Base-by-base conservation (phyloP, 1,284 basidiomycete species). In the Malassezia nana region DNA sequence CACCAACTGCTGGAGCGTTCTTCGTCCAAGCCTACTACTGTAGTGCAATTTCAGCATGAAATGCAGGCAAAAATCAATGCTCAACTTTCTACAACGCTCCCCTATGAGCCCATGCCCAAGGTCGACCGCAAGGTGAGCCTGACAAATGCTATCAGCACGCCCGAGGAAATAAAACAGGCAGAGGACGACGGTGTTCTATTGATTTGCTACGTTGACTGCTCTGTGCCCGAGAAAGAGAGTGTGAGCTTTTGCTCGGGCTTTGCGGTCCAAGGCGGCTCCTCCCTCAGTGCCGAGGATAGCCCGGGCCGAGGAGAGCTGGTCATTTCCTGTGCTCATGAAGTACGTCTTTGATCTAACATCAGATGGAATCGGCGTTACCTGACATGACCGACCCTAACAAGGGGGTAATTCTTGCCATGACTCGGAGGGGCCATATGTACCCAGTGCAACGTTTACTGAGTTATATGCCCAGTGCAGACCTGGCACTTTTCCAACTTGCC, bases 281-380 rank as follows among this genome's bases (percentile, higher is more conserved):
- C 69, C 15, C 50, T 67, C 6, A 44, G 54, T n/a, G 31, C 35
- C 2, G 53, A 54, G 10, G 63, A 63, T 32, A 69, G 65, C 4
- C 72, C 67, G 3, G 76, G 78, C 24, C 57, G 50, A 12, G 69
- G 65, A 1, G 72, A 75, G 2, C 59, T 81, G 9, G 66, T 84
- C 24, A 65, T 84, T 12, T 81, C 81, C 1, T 86, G 84, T 61
- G 82, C 81, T 4, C 84, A 86, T 67, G 84, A 84, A 2, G 65
- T 85, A 24, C 54, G 50, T 55, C 7, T 16, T 0, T 22, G 20
- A 20, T 25, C 52, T 40, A 31, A 45, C 15, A 26, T 5, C 2
- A 46, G 30, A 33, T 47, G n/a, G 35, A 53, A 35, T 32, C 43
- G 18, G 50, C 43, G 41, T 39, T 46, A 13, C 18, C 12, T 1